Evolutionary conservation across 1,284 basidiomycete species (phyloP).

Genomic region (Papiliotrema nemorosa): DNA sequence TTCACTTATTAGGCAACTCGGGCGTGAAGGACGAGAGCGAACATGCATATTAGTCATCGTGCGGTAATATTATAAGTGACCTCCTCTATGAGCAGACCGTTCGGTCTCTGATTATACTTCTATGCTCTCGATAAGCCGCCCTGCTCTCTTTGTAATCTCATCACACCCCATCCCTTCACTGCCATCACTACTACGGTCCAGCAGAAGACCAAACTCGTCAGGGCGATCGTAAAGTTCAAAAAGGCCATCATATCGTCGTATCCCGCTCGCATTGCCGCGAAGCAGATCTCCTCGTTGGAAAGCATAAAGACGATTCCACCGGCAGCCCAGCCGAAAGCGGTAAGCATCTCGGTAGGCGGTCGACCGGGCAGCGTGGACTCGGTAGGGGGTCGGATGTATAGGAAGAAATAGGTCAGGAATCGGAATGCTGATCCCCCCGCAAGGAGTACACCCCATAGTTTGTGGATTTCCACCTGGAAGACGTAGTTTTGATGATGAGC

Average conservation of each 20-base stretch:
- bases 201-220: constrained; percentile 76
- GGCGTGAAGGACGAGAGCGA: too few relatives aligned
- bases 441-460: constrained; percentile 90
- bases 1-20: too few relatives aligned
- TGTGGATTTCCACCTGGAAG: constrained; percentile 74
- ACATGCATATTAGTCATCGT: too few relatives aligned
- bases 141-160: constrained; percentile 11
- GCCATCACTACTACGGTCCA: constrained; percentile 70
- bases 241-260: constrained; percentile 67
- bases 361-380: constrained; percentile 76
- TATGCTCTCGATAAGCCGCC: neutral
- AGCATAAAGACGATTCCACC: constrained; percentile 91
- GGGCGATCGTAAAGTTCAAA: constrained; percentile 56
- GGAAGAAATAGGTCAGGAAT: constrained; percentile 80
- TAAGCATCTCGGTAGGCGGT: constrained; percentile 88
- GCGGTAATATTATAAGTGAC: too few relatives aligned
- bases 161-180: constrained; percentile 66
- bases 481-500: constrained; percentile 83
- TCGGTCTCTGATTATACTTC: too few relatives aligned
- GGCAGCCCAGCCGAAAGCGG: constrained; percentile 74
- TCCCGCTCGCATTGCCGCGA: constrained; percentile 86
- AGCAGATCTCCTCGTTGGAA: constrained; percentile 83
- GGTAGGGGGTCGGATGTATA: constrained; percentile 67
- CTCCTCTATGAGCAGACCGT: too few relatives aligned
- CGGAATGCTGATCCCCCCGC: constrained; percentile 60